A percentile compares a stretch with the other conserved stretches of the same genome.
Evolutionary conservation across 331 rosid species (phyloP).

Genomic region (Ulmus americana): DNA sequence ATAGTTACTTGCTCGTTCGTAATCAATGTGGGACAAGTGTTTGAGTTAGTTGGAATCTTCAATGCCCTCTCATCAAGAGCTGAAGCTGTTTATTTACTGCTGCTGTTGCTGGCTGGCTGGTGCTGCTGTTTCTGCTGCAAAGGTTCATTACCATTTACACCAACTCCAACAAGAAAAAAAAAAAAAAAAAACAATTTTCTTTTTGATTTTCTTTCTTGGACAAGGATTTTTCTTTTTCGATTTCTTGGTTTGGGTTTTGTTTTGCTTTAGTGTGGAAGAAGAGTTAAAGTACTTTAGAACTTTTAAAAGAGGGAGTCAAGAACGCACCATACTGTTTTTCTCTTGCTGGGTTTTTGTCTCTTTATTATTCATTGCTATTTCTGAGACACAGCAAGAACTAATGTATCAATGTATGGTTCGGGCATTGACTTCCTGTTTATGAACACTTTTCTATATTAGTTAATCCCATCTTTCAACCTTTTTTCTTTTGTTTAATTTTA

Average conservation of each 20-base stretch:
- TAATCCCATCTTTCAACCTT: neutral
- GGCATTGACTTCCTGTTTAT: constrained; percentile 78
- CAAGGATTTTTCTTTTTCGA: neutral
- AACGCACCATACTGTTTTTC: constrained; percentile 58
- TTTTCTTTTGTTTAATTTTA: neutral
- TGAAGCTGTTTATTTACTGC: constrained; percentile 53
- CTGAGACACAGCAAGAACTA: constrained; percentile 16
- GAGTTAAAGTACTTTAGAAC: neutral
- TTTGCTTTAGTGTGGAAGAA: constrained; percentile 5
- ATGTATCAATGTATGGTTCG: constrained; percentile 55
- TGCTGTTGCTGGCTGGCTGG: constrained; percentile 22
- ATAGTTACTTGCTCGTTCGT: too few relatives aligned
- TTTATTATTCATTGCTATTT: neutral
- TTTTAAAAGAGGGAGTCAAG: constrained; percentile 72
- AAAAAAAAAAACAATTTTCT: neutral
- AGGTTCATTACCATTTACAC: constrained; percentile 55
- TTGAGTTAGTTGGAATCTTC: constrained; percentile 63
- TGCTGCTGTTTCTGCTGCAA: constrained; percentile 38
- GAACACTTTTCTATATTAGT: constrained; percentile 24
- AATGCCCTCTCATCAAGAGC: constrained; percentile 62
- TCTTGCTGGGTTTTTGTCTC: constrained; percentile 5
- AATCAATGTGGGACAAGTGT: neutral
- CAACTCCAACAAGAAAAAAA: constrained; percentile 27
- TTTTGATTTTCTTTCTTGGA: constrained; percentile 1
- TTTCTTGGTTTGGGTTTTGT: neutral